Base-by-base conservation (phyloP, 1,284 basidiomycete species). In the Ustilago crameri region DNA sequence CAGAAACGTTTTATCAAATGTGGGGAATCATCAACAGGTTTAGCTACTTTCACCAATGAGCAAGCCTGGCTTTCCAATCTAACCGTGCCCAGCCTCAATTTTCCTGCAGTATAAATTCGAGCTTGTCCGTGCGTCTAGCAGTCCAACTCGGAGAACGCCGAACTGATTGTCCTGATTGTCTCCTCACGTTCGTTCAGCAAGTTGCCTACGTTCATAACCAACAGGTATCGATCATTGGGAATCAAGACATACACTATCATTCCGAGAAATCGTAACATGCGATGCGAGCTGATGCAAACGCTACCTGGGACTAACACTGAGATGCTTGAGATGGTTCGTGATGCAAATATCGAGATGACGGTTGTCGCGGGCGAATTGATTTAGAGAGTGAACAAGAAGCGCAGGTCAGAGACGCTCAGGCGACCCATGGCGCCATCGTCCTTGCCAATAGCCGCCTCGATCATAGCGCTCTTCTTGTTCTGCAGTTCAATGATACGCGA, bases 401-500 rank as follows among this genome's bases (percentile, higher is more conserved):
- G 78, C 34, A 82, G 62, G 52, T 82, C 81, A 10, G 72, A 67
- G 22, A 82, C 81, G 47, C 72, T 79, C 18, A 83, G 65, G 5
- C 81, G 73, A n/a, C 78, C 78, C 81, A 82, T 83, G 7, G 81
- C 81, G 3, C 67, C 50, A 42, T 83, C 81, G 60, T 83, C 82
- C 32, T 82, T 76, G 57, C 79, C 78, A 22, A 83, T 80, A 10
- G 82, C 81, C 5, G 81, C 81, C 51, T 83, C 79, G 49, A 83
- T 79, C 81, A 83, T 83, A 30, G 78, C 79, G 37, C 89, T 89
- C 84, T 95, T 95, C 86, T 95, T 95, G 84, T 95, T 92, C 85
- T 98, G 95, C 17, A 98, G 87, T 88, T 95, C 85, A 9, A 86
- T 81, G 70, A 96, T 95, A 69, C 93, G 90, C 78, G 91, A 92